Percentiles rank a stretch among this genome's conserved stretches.
These are phyloP conservation scores for Serpula lacrymans DNA, from an alignment of 768 basidiomycete genomes.

Conservation along the genomic window DNA sequence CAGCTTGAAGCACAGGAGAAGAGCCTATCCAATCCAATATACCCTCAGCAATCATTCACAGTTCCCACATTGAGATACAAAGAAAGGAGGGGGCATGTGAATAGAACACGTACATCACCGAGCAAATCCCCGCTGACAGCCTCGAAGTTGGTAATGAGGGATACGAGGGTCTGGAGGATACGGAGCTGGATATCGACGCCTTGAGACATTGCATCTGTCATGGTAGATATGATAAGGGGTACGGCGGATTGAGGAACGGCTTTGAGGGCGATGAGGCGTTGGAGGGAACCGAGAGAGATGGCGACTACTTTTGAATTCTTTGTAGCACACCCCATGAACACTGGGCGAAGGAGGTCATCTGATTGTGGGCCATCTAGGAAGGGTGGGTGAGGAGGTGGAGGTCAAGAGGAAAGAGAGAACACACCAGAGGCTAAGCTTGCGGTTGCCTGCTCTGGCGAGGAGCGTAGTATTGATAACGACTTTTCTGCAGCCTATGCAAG, in stretches of 20 bases:
- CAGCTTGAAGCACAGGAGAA: constrained; percentile 91
- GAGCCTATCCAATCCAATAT: constrained; percentile 49
- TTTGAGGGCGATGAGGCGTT: constrained; percentile 83
- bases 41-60: too few species aligned
- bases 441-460: constrained; percentile 80
- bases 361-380: constrained; percentile 70
- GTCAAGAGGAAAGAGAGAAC: constrained; percentile 17
- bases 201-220: constrained; percentile 85
- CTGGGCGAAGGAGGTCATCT: constrained; percentile 76
- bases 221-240: constrained; percentile 74
- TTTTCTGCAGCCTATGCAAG: constrained; percentile 77
- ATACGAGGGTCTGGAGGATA: constrained; percentile 88
- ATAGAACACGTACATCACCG: constrained; percentile 61
- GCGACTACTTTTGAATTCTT: constrained; percentile 93
- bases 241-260: constrained; percentile 81
- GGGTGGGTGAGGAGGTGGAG: constrained; percentile 9
- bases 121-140: constrained; percentile 76
- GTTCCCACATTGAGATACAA: constrained; percentile 1
- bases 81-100: too few species aligned
- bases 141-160: constrained; percentile 85
- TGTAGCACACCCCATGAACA: constrained; percentile 92
- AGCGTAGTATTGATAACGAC: constrained; percentile 72
- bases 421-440: constrained; percentile 69
- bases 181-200: constrained; percentile 97
- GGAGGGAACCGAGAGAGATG: constrained; percentile 86